Percentiles rank a stretch among this genome's conserved stretches.
Evolutionary conservation across 1,284 basidiomycete species (phyloP).

Genomic region (Apiotrichum veenhuisii): DNA sequence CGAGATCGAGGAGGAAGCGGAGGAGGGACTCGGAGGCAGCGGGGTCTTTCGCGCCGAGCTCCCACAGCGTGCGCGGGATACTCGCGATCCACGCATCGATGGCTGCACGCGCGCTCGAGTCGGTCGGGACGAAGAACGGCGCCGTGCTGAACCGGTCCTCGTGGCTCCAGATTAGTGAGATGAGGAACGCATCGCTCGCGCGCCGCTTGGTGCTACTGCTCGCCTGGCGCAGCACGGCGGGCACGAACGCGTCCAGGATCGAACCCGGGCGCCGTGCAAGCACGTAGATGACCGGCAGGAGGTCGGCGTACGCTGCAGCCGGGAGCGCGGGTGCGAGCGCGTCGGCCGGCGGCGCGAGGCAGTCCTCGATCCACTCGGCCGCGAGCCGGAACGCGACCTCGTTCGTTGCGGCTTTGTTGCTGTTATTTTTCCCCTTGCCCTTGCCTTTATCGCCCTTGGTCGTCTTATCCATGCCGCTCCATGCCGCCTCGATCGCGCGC

Average conservation of each 20-base stretch:
- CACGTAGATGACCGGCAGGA: constrained; percentile 80
- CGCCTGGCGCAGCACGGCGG: constrained; percentile 48
- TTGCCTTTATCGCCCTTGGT: too few relatives aligned
- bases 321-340: constrained; percentile 56
- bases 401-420: constrained; percentile 12
- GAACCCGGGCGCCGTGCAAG: constrained; percentile 57
- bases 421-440: not conserved
- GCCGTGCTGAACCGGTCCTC: constrained; percentile 35
- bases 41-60: constrained; percentile 62
- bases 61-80: constrained; percentile 77
- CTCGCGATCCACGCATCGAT: constrained; percentile 54
- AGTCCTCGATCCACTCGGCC: constrained; percentile 63
- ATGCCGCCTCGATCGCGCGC: constrained; percentile 33
- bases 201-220: constrained; percentile 31
- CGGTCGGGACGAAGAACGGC: constrained; percentile 40
- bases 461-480: constrained; percentile 13
- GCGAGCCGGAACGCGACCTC: constrained; percentile 29
- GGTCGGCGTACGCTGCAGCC: constrained; percentile 61
- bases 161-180: constrained; percentile 62
- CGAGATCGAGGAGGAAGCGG: constrained; percentile 28
- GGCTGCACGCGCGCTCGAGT: constrained; percentile 22
- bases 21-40: constrained; percentile 58
- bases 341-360: constrained; percentile 53
- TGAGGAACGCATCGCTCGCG: constrained; percentile 61
- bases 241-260: constrained; percentile 25